phyloP scores from a whole-genome alignment of 768 basidiomycete species.

The Amanita thiersii region DNA sequence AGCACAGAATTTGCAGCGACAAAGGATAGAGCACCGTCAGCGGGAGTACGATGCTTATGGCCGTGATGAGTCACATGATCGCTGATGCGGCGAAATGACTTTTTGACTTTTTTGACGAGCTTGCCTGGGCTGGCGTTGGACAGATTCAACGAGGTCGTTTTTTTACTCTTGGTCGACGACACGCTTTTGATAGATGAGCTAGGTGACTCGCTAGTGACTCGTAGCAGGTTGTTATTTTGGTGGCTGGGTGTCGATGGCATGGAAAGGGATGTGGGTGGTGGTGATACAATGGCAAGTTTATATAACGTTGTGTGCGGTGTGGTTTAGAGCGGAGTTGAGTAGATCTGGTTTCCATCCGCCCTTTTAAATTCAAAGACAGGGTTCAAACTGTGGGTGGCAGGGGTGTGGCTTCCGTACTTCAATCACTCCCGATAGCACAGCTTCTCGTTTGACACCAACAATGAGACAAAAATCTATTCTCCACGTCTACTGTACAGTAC shows the following conservation, averaged over 20 bases:
- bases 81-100: conserved; percentile 23
- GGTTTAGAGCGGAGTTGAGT: background rate
- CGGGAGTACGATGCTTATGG: conserved; percentile 14
- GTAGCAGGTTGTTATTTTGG: background rate
- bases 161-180: conserved; percentile 3
- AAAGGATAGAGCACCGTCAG: conserved; percentile 9
- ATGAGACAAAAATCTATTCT: no score
- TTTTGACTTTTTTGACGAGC: conserved; percentile 23
- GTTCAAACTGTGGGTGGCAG: background rate
- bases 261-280: background rate
- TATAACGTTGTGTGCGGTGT: conserved; percentile 1
- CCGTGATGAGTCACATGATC: conserved; percentile 26
- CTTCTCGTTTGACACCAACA: no score
- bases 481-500: no score
- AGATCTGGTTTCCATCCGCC: background rate
- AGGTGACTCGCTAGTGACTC: background rate
- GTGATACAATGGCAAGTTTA: background rate
- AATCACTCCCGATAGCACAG: no score
- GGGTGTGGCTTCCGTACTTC: background rate
- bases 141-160: background rate
- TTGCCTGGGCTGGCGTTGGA: conserved; percentile 20
- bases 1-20: conserved; percentile 10
- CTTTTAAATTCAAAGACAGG: background rate
- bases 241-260: conserved; percentile 3
- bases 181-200: background rate